Evolutionary conservation across 2,329 filamentous ascomycete genomes (phyloP).

Genomic region (Exserohilum rostratum): DNA sequence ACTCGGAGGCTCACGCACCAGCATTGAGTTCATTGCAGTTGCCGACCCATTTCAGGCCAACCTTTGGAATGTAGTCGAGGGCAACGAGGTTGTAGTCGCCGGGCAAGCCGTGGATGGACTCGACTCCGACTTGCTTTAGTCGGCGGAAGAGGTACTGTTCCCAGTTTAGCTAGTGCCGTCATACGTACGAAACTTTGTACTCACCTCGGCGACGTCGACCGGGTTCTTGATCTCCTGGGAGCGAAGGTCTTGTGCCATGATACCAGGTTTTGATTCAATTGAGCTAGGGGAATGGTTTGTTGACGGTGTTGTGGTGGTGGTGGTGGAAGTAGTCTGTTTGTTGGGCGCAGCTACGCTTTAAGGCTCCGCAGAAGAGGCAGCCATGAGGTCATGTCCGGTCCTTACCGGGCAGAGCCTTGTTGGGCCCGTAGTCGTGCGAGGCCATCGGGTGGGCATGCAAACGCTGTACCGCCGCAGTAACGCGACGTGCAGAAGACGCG

Average conservation of each 20-base stretch:
- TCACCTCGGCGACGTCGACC: constrained; percentile 63
- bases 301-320: not conserved
- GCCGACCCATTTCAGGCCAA: constrained; percentile 63
- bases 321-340: constrained; percentile 4
- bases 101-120: constrained; percentile 55
- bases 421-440: constrained; percentile 12
- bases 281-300: constrained; percentile 4
- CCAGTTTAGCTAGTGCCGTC: constrained; percentile 13
- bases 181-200: constrained; percentile 7
- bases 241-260: constrained; percentile 50
- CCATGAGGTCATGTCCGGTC: constrained; percentile 19
- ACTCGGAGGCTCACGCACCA: constrained; percentile 45
- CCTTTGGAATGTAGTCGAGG: constrained; percentile 63
- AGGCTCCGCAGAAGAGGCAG: constrained; percentile 5
- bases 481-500: constrained; percentile 19
- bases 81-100: constrained; percentile 56
- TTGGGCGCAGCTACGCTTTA: constrained; percentile 22
- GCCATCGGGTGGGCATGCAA: constrained; percentile 13
- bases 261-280: constrained; percentile 10
- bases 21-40: constrained; percentile 68
- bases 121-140: constrained; percentile 52
- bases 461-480: constrained; percentile 16
- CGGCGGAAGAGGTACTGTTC: constrained; percentile 48
- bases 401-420: constrained; percentile 15
- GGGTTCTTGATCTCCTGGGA: constrained; percentile 52